phyloP scores from a whole-genome alignment of 23 red algal genomes.

The Gracilaria domingensis region DNA sequence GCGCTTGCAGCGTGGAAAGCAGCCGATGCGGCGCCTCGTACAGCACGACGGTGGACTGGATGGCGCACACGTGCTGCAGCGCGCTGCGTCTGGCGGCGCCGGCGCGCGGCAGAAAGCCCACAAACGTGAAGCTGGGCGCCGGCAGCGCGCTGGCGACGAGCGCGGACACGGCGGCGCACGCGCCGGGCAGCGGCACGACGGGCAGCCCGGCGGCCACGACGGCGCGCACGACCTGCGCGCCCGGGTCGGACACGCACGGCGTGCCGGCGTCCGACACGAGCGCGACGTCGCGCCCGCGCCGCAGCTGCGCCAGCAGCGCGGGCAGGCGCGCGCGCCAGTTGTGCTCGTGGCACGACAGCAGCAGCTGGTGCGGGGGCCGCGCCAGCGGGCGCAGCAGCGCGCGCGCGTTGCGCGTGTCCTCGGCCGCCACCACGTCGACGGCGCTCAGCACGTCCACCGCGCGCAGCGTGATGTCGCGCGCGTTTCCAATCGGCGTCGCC shows the following conservation, averaged over 20 bases:
- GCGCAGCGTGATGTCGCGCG: constrained; percentile 73
- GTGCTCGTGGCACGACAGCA: constrained; percentile 86
- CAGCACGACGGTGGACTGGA: constrained; percentile 47
- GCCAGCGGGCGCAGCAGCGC: constrained; percentile 68
- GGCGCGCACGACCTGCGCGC: constrained; percentile 69
- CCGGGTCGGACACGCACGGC: constrained; percentile 86
- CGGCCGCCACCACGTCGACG: constrained; percentile 78
- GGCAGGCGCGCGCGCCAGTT: constrained; percentile 76
- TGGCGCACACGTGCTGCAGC: no score
- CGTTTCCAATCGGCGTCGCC: constrained; percentile 89
- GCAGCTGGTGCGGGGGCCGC: constrained; percentile 38
- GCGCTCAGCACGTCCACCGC: constrained; percentile 70
- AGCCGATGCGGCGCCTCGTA: constrained; percentile 94
- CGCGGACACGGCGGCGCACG: constrained; percentile 83
- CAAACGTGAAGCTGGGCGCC: constrained; percentile 63
- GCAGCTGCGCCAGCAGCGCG: constrained; percentile 52
- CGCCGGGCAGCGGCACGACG: constrained; percentile 85
- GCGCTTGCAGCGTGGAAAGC: constrained; percentile 59
- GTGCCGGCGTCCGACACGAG: constrained; percentile 94
- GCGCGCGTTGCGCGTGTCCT: constrained; percentile 86
- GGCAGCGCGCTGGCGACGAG: constrained; percentile 70
- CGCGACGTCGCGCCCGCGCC: constrained; percentile 62
- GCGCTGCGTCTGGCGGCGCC: no score
- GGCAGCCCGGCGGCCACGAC: constrained; percentile 63
- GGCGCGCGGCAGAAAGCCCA: constrained; percentile 82